Conservation (phyloP, 495 filamentous ascomycete species). For the Podospora australis region DNA sequence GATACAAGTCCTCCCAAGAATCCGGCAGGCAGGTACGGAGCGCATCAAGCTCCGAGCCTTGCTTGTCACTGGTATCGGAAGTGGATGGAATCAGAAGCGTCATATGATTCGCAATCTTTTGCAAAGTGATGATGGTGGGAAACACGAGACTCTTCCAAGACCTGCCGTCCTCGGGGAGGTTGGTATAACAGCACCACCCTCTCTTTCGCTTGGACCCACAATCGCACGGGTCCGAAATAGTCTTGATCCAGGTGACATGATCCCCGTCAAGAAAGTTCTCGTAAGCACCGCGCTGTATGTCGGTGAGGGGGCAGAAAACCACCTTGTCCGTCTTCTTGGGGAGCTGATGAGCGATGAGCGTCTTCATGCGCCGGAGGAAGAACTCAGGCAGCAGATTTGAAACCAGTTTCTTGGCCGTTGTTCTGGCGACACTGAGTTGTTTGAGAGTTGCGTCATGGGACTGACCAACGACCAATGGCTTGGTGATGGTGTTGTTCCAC, state of each 20-base stretch:
- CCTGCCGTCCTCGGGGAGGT: conserved; percentile 49
- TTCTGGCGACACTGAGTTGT: conserved; percentile 73
- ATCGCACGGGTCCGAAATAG: conserved; percentile 58
- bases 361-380: conserved; percentile 91
- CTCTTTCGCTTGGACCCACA: conserved; percentile 64
- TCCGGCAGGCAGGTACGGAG: conserved; percentile 70
- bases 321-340: conserved; percentile 93
- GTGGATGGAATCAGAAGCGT: conserved; percentile 77
- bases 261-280: conserved; percentile 70
- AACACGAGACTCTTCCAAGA: conserved; percentile 80
- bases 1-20: conserved; percentile 69
- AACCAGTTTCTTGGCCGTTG: conserved; percentile 78
- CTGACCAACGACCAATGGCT: conserved; percentile 79
- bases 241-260: conserved; percentile 61
- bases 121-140: conserved; percentile 71
- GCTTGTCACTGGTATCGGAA: conserved; percentile 64
- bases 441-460: conserved; percentile 81
- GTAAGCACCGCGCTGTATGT: conserved; percentile 78
- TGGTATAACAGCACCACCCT: conserved; percentile 74
- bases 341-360: conserved; percentile 86
- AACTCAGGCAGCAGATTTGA: conserved; percentile 84
- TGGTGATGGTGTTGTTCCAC: conserved; percentile 72
- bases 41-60: conserved; percentile 69
- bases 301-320: conserved; percentile 88
- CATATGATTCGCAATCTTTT: conserved; percentile 88